Base-by-base conservation (phyloP, 768 basidiomycete species). In the Mrakia gelida region DNA sequence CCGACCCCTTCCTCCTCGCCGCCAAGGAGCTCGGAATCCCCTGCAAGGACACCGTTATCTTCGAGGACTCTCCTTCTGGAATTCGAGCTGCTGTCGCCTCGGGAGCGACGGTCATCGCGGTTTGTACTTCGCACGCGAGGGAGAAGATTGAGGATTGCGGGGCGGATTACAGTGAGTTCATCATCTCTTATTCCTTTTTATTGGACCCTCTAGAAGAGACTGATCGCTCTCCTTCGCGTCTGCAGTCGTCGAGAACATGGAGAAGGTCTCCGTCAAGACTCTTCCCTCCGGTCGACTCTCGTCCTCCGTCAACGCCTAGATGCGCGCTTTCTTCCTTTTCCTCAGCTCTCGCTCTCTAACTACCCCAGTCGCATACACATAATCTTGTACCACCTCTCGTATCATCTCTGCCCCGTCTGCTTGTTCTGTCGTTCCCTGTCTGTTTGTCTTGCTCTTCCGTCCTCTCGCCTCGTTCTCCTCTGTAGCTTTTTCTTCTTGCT, bases 61-160 rank as follows among this genome's bases (percentile, higher is more conserved):
- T 85, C 43, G 85, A 85, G 78, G 85, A 85, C 79, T 83, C 83
- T 2, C 84, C 85, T 6, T 82, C 81, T 26, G 85, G 85, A 34
- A 85, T 85, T 82, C 83, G 82, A 74, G 84, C 85, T 38, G 85
- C 83, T 38, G 84, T 85, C 23, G 82, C 81, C 0, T 79, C 76
- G 21, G 80, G 80, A 16, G 83, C 81, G 5, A 83, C 81, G 73
- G 84, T 84, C 63, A 84, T 85, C 71, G 85, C 85, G 8, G 73
- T 75, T n/a, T 75, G 73, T 59, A 75, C 73, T 30, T 75, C 73
- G 3, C 73, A 75, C 52, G 23, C 56, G n/a, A 75, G 61, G 63
- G 73, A 75, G 11, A 61, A 75, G 45, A 75, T 75, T 28, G 56
- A 26, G 7, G 59, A 75, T 32, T 75, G 73, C 15, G 73, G 73